Percentiles rank a stretch among this genome's conserved stretches.
These are phyloP conservation scores for Aspergillus neoniger DNA, from an alignment of 2,329 filamentous ascomycete genomes.

Conservation along the genomic window DNA sequence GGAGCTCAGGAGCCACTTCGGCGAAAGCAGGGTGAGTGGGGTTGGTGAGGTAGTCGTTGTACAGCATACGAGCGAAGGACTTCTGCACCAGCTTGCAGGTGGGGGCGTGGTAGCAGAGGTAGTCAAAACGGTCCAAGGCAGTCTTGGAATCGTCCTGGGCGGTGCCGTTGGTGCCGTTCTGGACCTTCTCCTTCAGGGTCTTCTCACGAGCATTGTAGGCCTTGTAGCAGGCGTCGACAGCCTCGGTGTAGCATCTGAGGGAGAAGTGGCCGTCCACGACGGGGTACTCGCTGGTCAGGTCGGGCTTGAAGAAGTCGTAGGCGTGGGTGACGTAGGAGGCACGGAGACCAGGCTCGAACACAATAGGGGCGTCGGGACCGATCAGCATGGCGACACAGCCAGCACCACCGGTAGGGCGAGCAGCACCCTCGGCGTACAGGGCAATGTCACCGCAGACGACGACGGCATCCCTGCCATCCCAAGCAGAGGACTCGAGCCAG, in stretches of 20 bases:
- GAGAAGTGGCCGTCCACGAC: conserved; percentile 84
- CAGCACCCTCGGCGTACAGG: conserved; percentile 80
- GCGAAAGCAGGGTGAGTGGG: conserved; percentile 68
- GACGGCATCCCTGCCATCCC: conserved; percentile 80
- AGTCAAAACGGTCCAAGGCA: conserved; percentile 77
- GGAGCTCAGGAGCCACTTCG: conserved; percentile 73
- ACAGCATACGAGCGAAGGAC: conserved; percentile 79
- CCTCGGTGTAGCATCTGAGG: conserved; percentile 77
- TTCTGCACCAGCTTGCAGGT: conserved; percentile 87
- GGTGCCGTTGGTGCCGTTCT: conserved; percentile 53
- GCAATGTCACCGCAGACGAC: conserved; percentile 82
- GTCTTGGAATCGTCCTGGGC: conserved; percentile 55
- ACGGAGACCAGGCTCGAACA: conserved; percentile 75
- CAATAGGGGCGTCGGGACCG: conserved; percentile 75
- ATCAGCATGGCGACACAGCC: conserved; percentile 78
- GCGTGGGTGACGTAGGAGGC: conserved; percentile 80
- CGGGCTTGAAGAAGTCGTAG: conserved; percentile 90
- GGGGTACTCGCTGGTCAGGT: conserved; percentile 83
- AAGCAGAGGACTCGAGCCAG: conserved; percentile 84
- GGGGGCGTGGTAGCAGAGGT: conserved; percentile 78
- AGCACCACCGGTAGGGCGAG: conserved; percentile 77
- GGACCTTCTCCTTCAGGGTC: conserved; percentile 51
- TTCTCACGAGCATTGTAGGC: conserved; percentile 76
- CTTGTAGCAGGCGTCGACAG: conserved; percentile 78
- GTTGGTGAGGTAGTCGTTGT: conserved; percentile 80